phyloP scores from a whole-genome alignment of 441 rosid species.

The Pelargonium fulgidum region DNA sequence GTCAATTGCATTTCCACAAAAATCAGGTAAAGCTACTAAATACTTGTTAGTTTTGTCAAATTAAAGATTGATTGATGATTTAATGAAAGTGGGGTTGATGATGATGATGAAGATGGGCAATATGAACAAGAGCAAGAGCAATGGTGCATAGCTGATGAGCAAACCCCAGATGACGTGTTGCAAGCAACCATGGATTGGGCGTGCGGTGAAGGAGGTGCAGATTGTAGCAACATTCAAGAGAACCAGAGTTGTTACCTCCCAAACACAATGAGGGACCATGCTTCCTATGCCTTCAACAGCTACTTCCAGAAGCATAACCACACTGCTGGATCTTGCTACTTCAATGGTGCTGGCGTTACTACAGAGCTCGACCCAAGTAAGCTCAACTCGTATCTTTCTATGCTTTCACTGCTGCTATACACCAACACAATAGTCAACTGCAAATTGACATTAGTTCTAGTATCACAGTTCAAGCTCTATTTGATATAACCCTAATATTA shows the following conservation, averaged over 20 bases:
- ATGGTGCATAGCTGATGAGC: slow-evolving; percentile 9
- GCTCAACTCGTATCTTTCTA: background rate
- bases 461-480: background rate
- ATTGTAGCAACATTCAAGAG: slow-evolving; percentile 16
- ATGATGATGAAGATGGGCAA: background rate
- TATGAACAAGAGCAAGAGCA: background rate
- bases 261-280: slow-evolving; percentile 15
- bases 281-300: slow-evolving; percentile 20
- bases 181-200: slow-evolving; percentile 11
- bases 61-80: background rate
- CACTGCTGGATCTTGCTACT: slow-evolving; percentile 12
- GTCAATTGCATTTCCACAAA: background rate
- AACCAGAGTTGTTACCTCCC: slow-evolving; percentile 14
- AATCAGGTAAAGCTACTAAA: background rate
- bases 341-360: slow-evolving; percentile 17
- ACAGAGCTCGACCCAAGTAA: slow-evolving; percentile 16
- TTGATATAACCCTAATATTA: background rate
- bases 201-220: slow-evolving; percentile 14
- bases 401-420: no score
- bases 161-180: background rate
- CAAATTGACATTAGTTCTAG: no score
- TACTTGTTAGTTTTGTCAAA: background rate
- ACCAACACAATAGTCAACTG: no score
- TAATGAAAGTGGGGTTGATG: background rate
- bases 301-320: slow-evolving; percentile 15